phyloP scores from a whole-genome alignment of 768 basidiomycete species.

The Trametes sanguinea region DNA sequence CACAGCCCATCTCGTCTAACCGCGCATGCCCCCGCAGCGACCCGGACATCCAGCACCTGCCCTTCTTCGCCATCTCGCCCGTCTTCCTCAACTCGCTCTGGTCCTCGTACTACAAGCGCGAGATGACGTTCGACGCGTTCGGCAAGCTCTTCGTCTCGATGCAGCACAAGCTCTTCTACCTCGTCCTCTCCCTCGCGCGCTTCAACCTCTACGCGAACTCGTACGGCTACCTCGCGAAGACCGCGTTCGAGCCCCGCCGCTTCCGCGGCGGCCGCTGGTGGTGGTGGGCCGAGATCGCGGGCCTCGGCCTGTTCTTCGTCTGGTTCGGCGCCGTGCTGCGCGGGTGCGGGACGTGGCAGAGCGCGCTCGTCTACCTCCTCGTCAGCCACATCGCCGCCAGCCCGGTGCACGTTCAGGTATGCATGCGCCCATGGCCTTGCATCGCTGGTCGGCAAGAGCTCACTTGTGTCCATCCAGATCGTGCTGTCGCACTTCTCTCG shows the following conservation, averaged over 20 bases:
- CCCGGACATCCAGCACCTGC: slow-evolving; percentile 84
- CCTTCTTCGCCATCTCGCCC: slow-evolving; percentile 93
- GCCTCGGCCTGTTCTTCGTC: slow-evolving; percentile 81
- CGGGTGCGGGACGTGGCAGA: slow-evolving; percentile 72
- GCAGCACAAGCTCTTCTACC: slow-evolving; percentile 92
- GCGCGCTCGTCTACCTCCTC: slow-evolving; percentile 70
- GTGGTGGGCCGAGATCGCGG: slow-evolving; percentile 73
- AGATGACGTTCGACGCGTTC: slow-evolving; percentile 76
- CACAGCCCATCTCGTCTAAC: background rate
- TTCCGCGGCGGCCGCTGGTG: slow-evolving; percentile 75
- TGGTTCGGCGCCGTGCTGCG: slow-evolving; percentile 80
- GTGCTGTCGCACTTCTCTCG: slow-evolving; percentile 97
- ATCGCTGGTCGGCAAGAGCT: background rate
- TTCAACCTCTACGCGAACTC: slow-evolving; percentile 95
- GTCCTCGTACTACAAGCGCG: slow-evolving; percentile 93
- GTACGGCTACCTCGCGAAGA: slow-evolving; percentile 71
- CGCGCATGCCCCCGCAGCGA: slow-evolving; percentile 47
- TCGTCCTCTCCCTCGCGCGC: slow-evolving; percentile 85
- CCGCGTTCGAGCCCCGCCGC: slow-evolving; percentile 62
- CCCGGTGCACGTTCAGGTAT: slow-evolving; percentile 92
- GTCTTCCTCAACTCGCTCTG: slow-evolving; percentile 83
- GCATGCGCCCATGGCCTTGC: slow-evolving; percentile 22
- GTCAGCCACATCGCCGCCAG: slow-evolving; percentile 86
- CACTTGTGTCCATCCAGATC: slow-evolving; percentile 50
- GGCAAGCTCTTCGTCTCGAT: slow-evolving; percentile 64